Evolutionary conservation across 2,329 filamentous ascomycete genomes (phyloP), one percentile per base, ranked within the genome.

Genomic region (Beauveria caledonica): DNA sequence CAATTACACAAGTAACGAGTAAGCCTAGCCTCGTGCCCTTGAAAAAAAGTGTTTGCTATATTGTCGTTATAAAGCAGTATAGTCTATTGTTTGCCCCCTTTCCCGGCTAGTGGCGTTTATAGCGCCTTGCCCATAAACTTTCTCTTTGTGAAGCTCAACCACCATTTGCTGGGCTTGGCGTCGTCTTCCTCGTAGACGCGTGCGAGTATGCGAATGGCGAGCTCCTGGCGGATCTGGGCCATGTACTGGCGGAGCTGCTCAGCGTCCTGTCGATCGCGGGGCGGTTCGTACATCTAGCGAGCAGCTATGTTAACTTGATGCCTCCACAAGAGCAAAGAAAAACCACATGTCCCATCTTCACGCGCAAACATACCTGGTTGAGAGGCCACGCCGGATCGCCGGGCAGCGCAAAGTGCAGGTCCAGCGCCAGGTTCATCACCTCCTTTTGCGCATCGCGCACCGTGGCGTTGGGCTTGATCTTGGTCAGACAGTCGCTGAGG

Each of bases 71-170:
- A 67, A 48, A 58, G 52, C 33, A 56, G 61, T 60, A 63, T 61
- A 59, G 46, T 58, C 42, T 60, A 49, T 11, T 25, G 36, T 17
- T 21, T 48, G 3, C 51, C 58, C 36, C 45, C 46, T 36, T 29
- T 51, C 17, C 17, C 56, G 55, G 17, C 42, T n/a, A n/a, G 9
- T 46, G 10, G 39, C 8, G 10, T 40, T 73, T 80, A 92, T 76
- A 94, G 78, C 66, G 85, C 84, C 85, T 97, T 97, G 74, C 92
- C 92, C 94, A 99, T 97, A 73, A 99, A 99, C 85, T 97, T 97
- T 78, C 94, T 87, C 86, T 97, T 97, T 58, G 90, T 90, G 74
- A 97, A 99, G 81, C 94, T 97, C 73, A 99, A 77, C 94, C 94
- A 99, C 90, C 93, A 97, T 86, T 95, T 84, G 75, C 78, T 83